A percentile compares a stretch with the other conserved stretches of the same genome.
phyloP scores from a whole-genome alignment of 768 basidiomycete genomes.

The Termitomyces sp. region DNA sequence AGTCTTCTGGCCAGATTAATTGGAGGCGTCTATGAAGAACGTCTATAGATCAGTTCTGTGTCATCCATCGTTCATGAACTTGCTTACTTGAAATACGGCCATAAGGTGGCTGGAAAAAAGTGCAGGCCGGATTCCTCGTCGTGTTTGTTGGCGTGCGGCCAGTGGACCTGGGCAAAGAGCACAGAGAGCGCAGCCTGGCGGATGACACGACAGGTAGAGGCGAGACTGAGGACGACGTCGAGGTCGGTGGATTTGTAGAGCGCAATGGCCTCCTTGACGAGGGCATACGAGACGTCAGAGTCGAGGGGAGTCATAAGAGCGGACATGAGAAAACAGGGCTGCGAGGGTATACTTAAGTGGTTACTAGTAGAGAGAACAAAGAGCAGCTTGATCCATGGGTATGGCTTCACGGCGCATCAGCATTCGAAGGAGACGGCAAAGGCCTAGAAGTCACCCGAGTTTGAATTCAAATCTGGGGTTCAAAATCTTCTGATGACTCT shows the following conservation, averaged over 20 bases:
- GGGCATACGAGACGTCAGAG: conserved; percentile 24
- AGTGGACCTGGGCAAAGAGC: conserved; percentile 35
- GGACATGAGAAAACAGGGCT: not conserved
- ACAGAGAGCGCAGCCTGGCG: conserved; percentile 27
- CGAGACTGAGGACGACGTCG: conserved; percentile 24
- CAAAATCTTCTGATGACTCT: conserved; percentile 23
- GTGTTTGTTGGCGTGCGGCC: conserved; percentile 40
- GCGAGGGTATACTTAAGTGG: conserved; percentile 5
- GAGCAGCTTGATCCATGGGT: conserved; percentile 14
- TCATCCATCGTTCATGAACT: too few relatives aligned
- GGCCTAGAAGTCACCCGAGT: conserved; percentile 15
- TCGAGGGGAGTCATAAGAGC: conserved; percentile 17
- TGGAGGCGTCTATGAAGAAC: conserved; percentile 29
- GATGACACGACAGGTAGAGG: conserved; percentile 26
- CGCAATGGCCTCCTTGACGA: conserved; percentile 22
- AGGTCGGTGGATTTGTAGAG: conserved; percentile 16
- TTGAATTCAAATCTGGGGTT: conserved; percentile 26
- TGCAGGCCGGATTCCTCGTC: conserved; percentile 33
- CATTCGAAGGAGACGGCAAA: conserved; percentile 16
- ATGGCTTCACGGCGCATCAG: conserved; percentile 17
- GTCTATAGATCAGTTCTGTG: not conserved
- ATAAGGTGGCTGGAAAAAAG: conserved; percentile 39
- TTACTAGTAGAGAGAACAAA: conserved; percentile 9
- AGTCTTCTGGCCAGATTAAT: conserved; percentile 44
- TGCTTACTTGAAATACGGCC: conserved; percentile 37